Conservation (phyloP, 345 rosid genomes). For the Anastatica hierochuntica region DNA sequence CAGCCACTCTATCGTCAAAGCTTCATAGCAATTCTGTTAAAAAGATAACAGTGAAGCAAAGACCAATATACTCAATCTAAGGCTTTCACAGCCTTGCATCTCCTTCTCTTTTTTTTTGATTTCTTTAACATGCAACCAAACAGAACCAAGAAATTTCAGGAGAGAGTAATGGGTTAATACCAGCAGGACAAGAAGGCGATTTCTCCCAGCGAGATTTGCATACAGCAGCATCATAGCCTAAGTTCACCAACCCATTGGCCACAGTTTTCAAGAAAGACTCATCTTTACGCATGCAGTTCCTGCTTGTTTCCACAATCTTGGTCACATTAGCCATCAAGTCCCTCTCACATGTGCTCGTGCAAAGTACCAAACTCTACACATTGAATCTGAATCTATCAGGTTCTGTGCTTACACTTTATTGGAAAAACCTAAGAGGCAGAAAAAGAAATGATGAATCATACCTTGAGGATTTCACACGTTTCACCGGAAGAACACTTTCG, state of each 20-base stretch:
- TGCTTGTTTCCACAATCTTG: constrained; percentile 64
- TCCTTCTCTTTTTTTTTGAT: too few species aligned
- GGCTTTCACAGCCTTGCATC: too few species aligned
- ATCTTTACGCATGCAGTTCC: constrained; percentile 32
- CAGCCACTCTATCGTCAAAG: not conserved
- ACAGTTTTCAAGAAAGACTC: constrained; percentile 43
- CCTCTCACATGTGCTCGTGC: constrained; percentile 44
- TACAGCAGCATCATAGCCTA: constrained; percentile 66
- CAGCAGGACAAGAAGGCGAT: constrained; percentile 56
- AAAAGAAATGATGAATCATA: constrained; percentile 2
- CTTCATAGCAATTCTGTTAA: too few species aligned
- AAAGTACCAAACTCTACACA: constrained; percentile 53
- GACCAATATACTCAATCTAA: too few species aligned
- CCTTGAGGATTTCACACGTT: constrained; percentile 60
- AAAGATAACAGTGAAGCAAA: too few species aligned
- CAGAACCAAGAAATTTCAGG: too few species aligned
- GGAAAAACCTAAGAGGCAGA: not conserved
- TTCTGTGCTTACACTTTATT: not conserved
- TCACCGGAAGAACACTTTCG: constrained; percentile 31
- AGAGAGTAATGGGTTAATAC: constrained; percentile 24
- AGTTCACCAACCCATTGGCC: constrained; percentile 39
- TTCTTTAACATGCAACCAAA: not conserved
- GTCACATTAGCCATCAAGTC: constrained; percentile 53
- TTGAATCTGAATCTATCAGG: not conserved
- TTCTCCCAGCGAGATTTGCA: constrained; percentile 93